phyloP scores from a whole-genome alignment of 345 rosid species.

The Brassica incana region DNA sequence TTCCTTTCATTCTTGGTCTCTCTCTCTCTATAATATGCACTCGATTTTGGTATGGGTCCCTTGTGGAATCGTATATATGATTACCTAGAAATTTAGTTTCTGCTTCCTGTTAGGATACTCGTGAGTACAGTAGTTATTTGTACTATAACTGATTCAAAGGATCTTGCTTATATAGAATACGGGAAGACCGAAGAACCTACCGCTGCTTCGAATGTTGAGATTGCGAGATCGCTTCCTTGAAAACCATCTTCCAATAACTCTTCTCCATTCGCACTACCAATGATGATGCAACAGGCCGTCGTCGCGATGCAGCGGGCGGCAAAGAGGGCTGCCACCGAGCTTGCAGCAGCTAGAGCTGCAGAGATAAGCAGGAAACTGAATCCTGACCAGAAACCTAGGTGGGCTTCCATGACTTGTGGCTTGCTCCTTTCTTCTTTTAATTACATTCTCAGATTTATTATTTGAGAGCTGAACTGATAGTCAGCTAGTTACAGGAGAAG shows the following conservation, averaged over 20 bases:
- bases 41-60: too few species aligned
- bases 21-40: too few species aligned
- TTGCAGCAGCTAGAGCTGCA: constrained; percentile 97
- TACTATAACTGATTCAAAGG: constrained; percentile 78
- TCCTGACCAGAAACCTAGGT: constrained; percentile 78
- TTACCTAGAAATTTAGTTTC: too few species aligned
- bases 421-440: background rate
- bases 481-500: constrained; percentile 49
- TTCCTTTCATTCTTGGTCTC: background rate
- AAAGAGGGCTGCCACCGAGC: constrained; percentile 90
- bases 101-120: constrained; percentile 12
- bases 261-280: constrained; percentile 78
- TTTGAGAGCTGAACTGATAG: constrained; percentile 5
- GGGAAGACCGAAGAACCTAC: constrained; percentile 87
- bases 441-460: background rate
- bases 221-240: constrained; percentile 88
- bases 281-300: constrained; percentile 88
- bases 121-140: constrained; percentile 66
- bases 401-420: background rate
- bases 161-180: constrained; percentile 88
- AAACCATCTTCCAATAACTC: constrained; percentile 59
- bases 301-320: constrained; percentile 85
- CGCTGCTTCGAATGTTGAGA: constrained; percentile 92
- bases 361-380: constrained; percentile 89
- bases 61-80: too few species aligned